Evolutionary conservation across 129 eudicot species (phyloP).

Genomic region (Pittosporum tobira): DNA sequence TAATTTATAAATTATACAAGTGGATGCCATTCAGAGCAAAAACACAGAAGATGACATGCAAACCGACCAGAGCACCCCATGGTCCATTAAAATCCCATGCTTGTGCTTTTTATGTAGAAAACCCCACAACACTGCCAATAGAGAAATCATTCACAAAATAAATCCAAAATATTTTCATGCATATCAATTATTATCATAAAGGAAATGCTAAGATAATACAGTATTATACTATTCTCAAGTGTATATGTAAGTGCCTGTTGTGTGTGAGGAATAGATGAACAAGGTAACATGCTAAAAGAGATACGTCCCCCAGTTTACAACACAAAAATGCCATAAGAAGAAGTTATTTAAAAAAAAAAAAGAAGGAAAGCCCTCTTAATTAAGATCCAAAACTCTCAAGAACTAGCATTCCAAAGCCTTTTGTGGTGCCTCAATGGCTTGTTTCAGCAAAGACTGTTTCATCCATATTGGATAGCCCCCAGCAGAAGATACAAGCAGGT

Average conservation of each 20-base stretch:
- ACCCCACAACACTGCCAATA: neutral
- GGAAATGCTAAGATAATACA: neutral
- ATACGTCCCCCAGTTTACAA: neutral
- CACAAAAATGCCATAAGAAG: too few species aligned
- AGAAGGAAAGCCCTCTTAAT: neutral
- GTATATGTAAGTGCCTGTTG: neutral
- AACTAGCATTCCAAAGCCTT: neutral
- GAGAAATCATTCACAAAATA: neutral
- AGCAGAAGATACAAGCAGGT: neutral
- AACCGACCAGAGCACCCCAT: conserved; percentile 3
- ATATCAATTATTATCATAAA: neutral
- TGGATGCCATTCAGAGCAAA: neutral
- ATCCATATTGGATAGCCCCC: neutral
- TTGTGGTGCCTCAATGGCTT: neutral
- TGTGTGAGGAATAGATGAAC: neutral
- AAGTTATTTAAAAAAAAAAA: too few species aligned
- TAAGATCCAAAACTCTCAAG: neutral
- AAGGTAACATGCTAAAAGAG: neutral
- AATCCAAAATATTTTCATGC: neutral
- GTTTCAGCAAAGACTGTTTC: neutral
- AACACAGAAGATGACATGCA: neutral
- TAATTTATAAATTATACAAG: too few species aligned
- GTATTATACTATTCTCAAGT: neutral
- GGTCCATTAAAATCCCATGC: neutral
- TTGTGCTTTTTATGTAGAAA: neutral